Base-by-base conservation (phyloP, 148 eudicot genomes). In the Pharnaceum exiguum region DNA sequence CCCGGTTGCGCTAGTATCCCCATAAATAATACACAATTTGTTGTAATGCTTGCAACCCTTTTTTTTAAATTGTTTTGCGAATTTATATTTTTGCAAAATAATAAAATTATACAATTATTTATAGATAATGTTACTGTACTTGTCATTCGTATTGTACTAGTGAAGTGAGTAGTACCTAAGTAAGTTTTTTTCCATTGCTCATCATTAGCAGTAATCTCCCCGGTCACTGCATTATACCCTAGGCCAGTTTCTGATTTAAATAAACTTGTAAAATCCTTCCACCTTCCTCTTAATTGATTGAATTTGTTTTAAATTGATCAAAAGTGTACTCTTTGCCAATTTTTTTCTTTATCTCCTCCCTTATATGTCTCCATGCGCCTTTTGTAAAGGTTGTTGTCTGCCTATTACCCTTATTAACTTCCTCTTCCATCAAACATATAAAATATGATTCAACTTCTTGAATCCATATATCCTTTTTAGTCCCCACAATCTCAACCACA, bases 331-430 rank as follows among this genome's bases (percentile, higher is more conserved):
- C 12, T 19, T 23, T 54, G 7, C 24, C 32, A 7, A 19, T 32
- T 10, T 54, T 54, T 13, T 56, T 27, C 11, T 56, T 40, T 26
- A 38, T 12, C 13, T 56, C 36, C 7, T 16, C 23, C 30, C 16
- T 56, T 3, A 56, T 25, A 25, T 18, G 16, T 17, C 23, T 32
- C 42, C 57, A 52, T 30, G 40, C 42, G 21, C 1, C 1, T 5
- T 18, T 33, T 3, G 60, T 38, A 5, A 56, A 33, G 6, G 33
- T 56, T 5, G 60, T 40, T 0, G 60, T 56, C 25, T 17, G 60
- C 26, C 47, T 56, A 54, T 54, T 36, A 5, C 59, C 44, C 2
- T 37, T 54, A 22, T 54, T 36, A 5, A 54, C 59, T n/a, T 54
- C 44, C 5, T 54, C 45, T 30, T 54, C 59, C 18, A 54, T 24